Conservation (phyloP, 345 rosid genomes). For the Pseudoturritis turrita region DNA sequence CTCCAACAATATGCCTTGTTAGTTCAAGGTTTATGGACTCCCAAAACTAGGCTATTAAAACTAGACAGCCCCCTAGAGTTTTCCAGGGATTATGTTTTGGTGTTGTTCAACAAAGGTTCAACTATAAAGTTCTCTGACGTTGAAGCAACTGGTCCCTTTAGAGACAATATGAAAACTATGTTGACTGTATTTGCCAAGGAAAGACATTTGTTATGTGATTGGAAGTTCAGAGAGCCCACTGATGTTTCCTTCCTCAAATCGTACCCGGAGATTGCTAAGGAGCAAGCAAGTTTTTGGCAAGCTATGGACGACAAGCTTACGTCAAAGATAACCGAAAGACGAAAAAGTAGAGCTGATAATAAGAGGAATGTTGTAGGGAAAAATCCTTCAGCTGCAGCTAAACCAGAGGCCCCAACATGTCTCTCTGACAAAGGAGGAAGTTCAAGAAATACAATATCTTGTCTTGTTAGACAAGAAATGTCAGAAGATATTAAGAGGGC, state of each 20-base stretch:
- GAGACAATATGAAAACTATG: background rate
- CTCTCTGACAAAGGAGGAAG: slow-evolving; percentile 37
- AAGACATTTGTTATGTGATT: slow-evolving; percentile 9
- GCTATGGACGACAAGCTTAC: background rate
- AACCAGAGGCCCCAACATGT: slow-evolving; percentile 29
- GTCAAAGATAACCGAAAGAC: background rate
- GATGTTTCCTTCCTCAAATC: slow-evolving; percentile 23
- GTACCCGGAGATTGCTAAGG: slow-evolving; percentile 4
- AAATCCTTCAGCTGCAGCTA: slow-evolving; percentile 28
- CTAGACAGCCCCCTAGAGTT: slow-evolving; percentile 11
- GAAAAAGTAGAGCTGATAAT: slow-evolving; percentile 31
- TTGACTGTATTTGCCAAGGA: slow-evolving; percentile 12
- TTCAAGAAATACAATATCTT: slow-evolving; percentile 19
- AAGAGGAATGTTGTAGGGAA: slow-evolving; percentile 21
- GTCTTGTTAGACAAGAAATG: slow-evolving; percentile 35
- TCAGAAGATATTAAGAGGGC: slow-evolving; percentile 60
- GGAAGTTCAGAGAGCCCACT: slow-evolving; percentile 27
- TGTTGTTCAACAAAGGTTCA: slow-evolving; percentile 29
- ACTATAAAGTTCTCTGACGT: slow-evolving; percentile 18
- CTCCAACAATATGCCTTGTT: slow-evolving; percentile 52
- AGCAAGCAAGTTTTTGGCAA: background rate
- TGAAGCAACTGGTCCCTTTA: slow-evolving; percentile 1
- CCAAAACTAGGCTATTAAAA: slow-evolving; percentile 34
- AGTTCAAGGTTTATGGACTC: slow-evolving; percentile 83
- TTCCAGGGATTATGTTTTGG: slow-evolving; percentile 52